These are phyloP conservation scores for Eucalyptus tenuipes DNA, from an alignment of 345 rosid genomes.

Conservation along the genomic window DNA sequence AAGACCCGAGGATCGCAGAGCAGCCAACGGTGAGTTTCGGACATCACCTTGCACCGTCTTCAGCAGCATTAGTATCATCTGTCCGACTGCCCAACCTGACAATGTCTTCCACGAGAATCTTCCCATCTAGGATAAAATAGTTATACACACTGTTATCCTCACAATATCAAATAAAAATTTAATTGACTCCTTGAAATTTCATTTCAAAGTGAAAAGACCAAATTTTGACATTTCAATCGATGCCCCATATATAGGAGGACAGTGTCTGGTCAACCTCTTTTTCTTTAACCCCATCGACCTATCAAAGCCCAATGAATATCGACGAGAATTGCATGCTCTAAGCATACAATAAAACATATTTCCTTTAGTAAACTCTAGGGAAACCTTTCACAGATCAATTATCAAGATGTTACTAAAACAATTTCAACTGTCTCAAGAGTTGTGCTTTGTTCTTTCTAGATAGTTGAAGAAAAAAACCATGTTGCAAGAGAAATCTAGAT, in stretches of 20 bases:
- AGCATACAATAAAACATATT: neutral
- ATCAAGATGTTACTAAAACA: neutral
- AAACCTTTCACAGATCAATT: neutral
- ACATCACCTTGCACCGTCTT: constrained; percentile 1
- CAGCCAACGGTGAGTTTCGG: neutral
- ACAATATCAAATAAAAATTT: neutral
- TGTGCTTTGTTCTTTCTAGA: neutral
- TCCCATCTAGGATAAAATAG: constrained; percentile 47
- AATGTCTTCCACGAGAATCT: constrained; percentile 92
- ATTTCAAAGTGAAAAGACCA: neutral
- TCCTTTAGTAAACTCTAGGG: neutral
- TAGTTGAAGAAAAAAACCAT: neutral
- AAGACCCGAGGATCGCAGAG: neutral
- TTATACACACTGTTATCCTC: neutral
- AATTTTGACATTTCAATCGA: neutral
- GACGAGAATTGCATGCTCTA: neutral
- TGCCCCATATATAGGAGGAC: neutral
- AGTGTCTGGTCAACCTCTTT: neutral
- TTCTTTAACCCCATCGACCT: neutral
- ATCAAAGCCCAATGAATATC: neutral
- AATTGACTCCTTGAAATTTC: neutral
- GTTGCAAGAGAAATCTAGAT: neutral
- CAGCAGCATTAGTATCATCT: constrained; percentile 35
- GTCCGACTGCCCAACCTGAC: constrained; percentile 59
- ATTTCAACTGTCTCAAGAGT: neutral